Evolutionary conservation across 768 basidiomycete genomes (phyloP), one percentile per base, ranked within the genome.

Genomic region (Lentinus tigrinus): DNA sequence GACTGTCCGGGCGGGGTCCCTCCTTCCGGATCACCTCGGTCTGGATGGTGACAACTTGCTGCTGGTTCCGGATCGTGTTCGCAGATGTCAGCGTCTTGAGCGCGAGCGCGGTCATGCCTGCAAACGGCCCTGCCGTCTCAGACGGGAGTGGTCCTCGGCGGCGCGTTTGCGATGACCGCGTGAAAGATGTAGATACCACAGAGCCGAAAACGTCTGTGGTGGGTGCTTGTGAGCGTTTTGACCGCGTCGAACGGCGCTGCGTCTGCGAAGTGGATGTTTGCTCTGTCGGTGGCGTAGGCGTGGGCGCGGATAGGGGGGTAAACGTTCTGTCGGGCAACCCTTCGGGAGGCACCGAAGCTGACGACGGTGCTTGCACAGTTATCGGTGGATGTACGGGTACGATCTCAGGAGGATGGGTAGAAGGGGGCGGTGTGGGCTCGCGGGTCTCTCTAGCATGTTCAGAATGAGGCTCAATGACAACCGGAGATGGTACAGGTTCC

Each of bases 31-130:
- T 74, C 19, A 93, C 79, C 69, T 89, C 83, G 36, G 81, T 90
- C 69, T 88, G 84, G 38, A 93, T 70, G 60, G 78, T 80, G 2
- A 79, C 82, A 5, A 81, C 75, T 23, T 86, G 89, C 48, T 78
- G 74, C 73, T 93, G 89, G 65, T 93, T 93, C 68, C 74, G 82
- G 48, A 76, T 71, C 1, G 91, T 93, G 69, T 93, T 93, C 39
- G 82, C 80, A 16, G 77, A 78, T 10, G 91, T 93, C 54, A 93
- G 77, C 37, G 85, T 78, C 67, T 83, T 87, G 57, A 93, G 73
- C 8, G 88, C 85, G 1, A 82, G 77, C 19, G 85, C 81, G 52
- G 80, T 87, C 85, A 92, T 86, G 31, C 85, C 83, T 51, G 80
- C 77, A 69, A 89, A 88, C 19, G 59, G 72, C 71, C 48, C 76